Evolutionary conservation across 179 eudicot species (phyloP).

Genomic region (Drosera spatulata): DNA sequence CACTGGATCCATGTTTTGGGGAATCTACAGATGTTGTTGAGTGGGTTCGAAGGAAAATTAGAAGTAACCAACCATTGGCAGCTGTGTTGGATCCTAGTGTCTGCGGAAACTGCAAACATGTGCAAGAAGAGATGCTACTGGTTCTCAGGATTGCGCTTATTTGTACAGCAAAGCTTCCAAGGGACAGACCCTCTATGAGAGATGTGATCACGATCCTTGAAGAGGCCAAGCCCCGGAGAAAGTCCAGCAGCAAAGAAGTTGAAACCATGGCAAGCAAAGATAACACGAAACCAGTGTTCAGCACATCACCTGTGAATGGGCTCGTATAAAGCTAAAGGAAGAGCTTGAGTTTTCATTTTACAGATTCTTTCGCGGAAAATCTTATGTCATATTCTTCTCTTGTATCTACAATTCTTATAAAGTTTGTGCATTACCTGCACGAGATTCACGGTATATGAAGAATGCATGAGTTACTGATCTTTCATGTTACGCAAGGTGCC

Average conservation of each 20-base stretch:
- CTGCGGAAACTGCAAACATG: slow-evolving; percentile 57
- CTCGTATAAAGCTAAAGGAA: no score
- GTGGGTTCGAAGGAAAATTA: slow-evolving; percentile 57
- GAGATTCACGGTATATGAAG: no score
- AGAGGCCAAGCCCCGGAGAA: slow-evolving; percentile 92
- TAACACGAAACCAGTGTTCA: slow-evolving; percentile 60
- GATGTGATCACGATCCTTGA: slow-evolving; percentile 86
- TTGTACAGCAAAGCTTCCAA: slow-evolving; percentile 80
- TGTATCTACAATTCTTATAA: no score
- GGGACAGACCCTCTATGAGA: slow-evolving; percentile 94
- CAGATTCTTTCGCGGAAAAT: no score
- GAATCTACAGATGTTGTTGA: slow-evolving; percentile 64
- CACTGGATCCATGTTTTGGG: slow-evolving; percentile 58
- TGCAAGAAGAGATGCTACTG: slow-evolving; percentile 82
- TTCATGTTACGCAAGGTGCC: no score
- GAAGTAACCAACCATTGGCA: slow-evolving; percentile 46
- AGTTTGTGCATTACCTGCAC: no score
- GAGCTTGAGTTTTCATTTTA: no score
- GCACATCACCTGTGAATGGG: slow-evolving; percentile 66
- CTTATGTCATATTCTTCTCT: no score
- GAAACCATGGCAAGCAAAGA: slow-evolving; percentile 29
- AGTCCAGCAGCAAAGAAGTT: slow-evolving; percentile 41
- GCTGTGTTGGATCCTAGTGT: slow-evolving; percentile 55
- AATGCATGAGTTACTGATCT: no score
- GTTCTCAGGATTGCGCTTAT: slow-evolving; percentile 72